A percentile compares a stretch with the other conserved stretches of the same genome.
These are phyloP conservation scores for Cordyceps fumosorosea DNA, from an alignment of 2,329 filamentous ascomycete genomes.

Conservation along the genomic window DNA sequence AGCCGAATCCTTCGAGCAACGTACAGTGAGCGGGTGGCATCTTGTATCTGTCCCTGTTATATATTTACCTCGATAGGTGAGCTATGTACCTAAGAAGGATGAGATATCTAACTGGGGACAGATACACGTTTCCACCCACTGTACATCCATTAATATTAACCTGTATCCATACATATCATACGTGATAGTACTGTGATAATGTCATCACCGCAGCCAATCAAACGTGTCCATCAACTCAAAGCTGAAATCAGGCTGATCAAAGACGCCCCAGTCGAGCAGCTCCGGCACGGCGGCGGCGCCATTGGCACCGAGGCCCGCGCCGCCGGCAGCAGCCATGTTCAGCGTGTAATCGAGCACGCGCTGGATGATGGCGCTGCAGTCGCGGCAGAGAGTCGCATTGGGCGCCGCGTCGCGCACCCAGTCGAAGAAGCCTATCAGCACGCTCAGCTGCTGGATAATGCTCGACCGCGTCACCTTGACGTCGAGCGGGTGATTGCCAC, in stretches of 20 bases:
- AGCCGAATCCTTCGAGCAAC: not conserved
- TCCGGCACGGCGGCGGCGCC: slow-evolving; percentile 32
- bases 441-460: slow-evolving; percentile 46
- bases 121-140: too few species aligned
- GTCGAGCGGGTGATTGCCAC: slow-evolving; percentile 25
- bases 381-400: slow-evolving; percentile 40
- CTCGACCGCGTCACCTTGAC: slow-evolving; percentile 36
- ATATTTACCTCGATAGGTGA: too few species aligned
- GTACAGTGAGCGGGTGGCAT: not conserved
- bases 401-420: slow-evolving; percentile 43
- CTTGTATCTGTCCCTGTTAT: too few species aligned
- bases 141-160: too few species aligned
- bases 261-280: slow-evolving; percentile 15
- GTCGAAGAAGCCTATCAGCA: slow-evolving; percentile 44
- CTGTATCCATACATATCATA: not conserved
- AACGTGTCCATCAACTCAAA: slow-evolving; percentile 37
- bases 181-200: not conserved
- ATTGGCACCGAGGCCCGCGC: slow-evolving; percentile 8
- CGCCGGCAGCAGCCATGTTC: slow-evolving; percentile 24
- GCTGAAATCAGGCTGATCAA: slow-evolving; percentile 28
- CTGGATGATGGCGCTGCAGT: slow-evolving; percentile 42
- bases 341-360: slow-evolving; percentile 44
- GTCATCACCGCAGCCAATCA: slow-evolving; percentile 27
- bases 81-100: too few species aligned
- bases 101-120: too few species aligned